phyloP scores from a whole-genome alignment of 306 rosid genomes.

The Purshia tridentata region DNA sequence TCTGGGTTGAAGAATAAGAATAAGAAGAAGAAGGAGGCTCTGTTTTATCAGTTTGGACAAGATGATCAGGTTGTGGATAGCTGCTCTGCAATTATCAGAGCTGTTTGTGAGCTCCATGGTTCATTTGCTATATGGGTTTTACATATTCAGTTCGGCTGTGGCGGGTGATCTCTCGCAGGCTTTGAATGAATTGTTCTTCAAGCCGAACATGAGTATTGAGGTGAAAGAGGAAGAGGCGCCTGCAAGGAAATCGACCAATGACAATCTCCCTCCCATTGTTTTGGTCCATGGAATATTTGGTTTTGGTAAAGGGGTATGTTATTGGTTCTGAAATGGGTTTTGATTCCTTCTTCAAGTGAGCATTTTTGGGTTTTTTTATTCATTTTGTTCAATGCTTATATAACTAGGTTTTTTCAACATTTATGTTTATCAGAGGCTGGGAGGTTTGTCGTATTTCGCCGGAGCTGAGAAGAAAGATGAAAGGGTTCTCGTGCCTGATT shows the following conservation, averaged over 20 bases:
- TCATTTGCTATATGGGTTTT: constrained; percentile 81
- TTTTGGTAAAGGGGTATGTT: constrained; percentile 86
- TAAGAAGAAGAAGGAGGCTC: constrained; percentile 19
- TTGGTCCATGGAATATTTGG: constrained; percentile 96
- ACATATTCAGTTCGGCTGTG: constrained; percentile 83
- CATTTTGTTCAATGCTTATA: neutral
- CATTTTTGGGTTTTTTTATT: neutral
- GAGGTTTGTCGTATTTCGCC: constrained; percentile 81
- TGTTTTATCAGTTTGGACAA: neutral
- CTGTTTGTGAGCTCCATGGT: constrained; percentile 64
- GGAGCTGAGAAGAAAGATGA: constrained; percentile 99
- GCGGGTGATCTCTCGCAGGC: constrained; percentile 77
- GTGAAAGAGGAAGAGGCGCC: constrained; percentile 16
- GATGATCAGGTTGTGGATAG: constrained; percentile 68
- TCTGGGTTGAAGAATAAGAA: neutral
- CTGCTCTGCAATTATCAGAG: constrained; percentile 56
- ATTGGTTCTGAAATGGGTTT: neutral
- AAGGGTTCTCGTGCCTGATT: constrained; percentile 96
- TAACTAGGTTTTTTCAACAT: neutral
- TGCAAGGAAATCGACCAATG: constrained; percentile 4
- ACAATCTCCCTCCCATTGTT: constrained; percentile 78
- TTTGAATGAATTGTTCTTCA: constrained; percentile 45
- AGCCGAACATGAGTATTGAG: constrained; percentile 31
- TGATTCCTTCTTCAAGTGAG: neutral
- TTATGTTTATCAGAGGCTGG: constrained; percentile 55